phyloP scores from a whole-genome alignment of 140 eudicot species.

The Flaveria floridana region DNA sequence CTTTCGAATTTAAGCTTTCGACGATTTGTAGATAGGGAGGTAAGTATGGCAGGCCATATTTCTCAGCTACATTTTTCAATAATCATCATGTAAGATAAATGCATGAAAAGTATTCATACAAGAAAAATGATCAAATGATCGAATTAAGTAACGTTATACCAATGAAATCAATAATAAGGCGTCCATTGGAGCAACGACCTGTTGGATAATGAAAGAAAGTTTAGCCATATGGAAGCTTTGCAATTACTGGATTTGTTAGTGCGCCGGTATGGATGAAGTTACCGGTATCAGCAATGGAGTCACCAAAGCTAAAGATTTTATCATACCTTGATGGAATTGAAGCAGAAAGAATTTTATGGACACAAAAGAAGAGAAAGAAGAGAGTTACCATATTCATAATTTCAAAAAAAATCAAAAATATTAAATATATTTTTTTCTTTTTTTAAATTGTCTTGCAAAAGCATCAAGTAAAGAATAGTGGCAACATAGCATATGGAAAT shows the following conservation, averaged over 20 bases:
- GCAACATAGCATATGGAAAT: too few relatives aligned
- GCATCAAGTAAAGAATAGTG: too few relatives aligned
- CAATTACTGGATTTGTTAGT: conserved; percentile 60
- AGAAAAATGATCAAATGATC: background rate
- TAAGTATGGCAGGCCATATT: conserved; percentile 59
- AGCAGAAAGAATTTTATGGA: conserved; percentile 27
- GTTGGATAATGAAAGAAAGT: conserved; percentile 72
- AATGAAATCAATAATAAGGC: conserved; percentile 65
- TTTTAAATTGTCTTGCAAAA: too few relatives aligned
- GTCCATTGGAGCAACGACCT: conserved; percentile 86
- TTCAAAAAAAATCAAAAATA: background rate
- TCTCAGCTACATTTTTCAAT: conserved; percentile 49
- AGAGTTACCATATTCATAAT: conserved; percentile 33
- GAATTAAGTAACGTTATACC: conserved; percentile 37
- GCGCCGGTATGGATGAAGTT: conserved; percentile 66
- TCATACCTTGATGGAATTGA: conserved; percentile 40
- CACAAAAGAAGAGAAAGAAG: conserved; percentile 33
- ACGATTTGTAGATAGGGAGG: conserved; percentile 57
- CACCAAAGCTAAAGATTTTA: conserved; percentile 83
- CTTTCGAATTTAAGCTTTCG: conserved; percentile 35
- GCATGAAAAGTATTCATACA: background rate
- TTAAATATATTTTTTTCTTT: background rate
- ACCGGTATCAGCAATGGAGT: conserved; percentile 82
- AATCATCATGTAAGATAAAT: background rate
- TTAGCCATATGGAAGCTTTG: conserved; percentile 67